These are phyloP conservation scores for Dianthus caryophyllus DNA, from an alignment of 148 eudicot genomes.

Conservation along the genomic window DNA sequence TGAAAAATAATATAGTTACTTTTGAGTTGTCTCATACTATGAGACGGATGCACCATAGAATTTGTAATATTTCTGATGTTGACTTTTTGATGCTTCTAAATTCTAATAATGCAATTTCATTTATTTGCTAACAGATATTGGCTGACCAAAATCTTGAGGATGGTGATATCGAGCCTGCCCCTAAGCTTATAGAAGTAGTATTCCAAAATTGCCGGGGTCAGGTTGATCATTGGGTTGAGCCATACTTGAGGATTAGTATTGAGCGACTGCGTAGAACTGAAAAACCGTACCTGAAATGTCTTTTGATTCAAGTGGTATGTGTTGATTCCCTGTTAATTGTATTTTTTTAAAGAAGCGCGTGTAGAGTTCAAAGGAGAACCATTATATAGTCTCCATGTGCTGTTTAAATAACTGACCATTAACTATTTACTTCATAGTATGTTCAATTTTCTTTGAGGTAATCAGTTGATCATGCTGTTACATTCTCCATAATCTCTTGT, in stretches of 20 bases:
- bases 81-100: background rate
- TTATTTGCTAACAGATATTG: slow-evolving; percentile 53
- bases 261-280: slow-evolving; percentile 78
- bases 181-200: slow-evolving; percentile 91
- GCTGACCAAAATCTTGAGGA: slow-evolving; percentile 88
- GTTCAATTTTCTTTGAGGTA: too few species aligned
- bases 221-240: slow-evolving; percentile 96
- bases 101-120: slow-evolving; percentile 1
- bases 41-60: too few species aligned
- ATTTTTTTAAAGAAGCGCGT: background rate
- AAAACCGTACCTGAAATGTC: slow-evolving; percentile 72
- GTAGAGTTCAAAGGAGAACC: background rate
- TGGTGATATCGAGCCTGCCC: slow-evolving; percentile 96
- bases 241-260: slow-evolving; percentile 68
- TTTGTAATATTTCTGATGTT: background rate
- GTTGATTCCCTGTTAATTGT: background rate
- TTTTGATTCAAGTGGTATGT: slow-evolving; percentile 89
- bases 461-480: too few species aligned
- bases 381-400: background rate
- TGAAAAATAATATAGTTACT: too few species aligned
- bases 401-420: background rate
- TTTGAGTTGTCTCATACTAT: too few species aligned
- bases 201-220: slow-evolving; percentile 92
- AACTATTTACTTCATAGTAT: background rate
- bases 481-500: too few species aligned